Percentiles rank a stretch among this genome's conserved stretches.
These are phyloP conservation scores for Torulaspora microellipsoides DNA, from an alignment of 805 yeast genomes.

Conservation along the genomic window DNA sequence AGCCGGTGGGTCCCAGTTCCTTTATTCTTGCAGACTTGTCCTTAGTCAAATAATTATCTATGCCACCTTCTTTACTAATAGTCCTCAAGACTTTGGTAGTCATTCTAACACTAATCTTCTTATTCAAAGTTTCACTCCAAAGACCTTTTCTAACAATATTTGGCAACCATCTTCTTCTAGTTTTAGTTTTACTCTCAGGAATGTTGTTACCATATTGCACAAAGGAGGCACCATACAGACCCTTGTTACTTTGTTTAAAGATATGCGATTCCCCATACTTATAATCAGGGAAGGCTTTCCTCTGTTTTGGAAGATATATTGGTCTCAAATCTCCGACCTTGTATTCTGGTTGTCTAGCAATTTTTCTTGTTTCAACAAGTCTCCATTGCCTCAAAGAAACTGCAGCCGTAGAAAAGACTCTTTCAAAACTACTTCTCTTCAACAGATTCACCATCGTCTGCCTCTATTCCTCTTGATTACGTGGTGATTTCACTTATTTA, in stretches of 20 bases:
- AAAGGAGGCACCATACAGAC: slow-evolving; percentile 86
- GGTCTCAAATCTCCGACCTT: slow-evolving; percentile 54
- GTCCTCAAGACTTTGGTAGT: slow-evolving; percentile 82
- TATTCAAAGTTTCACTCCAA: slow-evolving; percentile 78
- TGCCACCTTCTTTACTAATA: slow-evolving; percentile 89
- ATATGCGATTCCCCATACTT: slow-evolving; percentile 73
- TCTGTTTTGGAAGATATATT: slow-evolving; percentile 41
- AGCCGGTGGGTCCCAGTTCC: slow-evolving; percentile 88
- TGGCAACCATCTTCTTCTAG: slow-evolving; percentile 75
- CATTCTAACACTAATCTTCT: slow-evolving; percentile 52
- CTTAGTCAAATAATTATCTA: slow-evolving; percentile 82
- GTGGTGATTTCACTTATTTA: no score
- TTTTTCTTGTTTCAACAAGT: slow-evolving; percentile 45
- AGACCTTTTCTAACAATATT: slow-evolving; percentile 70
- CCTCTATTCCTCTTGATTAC: not conserved
- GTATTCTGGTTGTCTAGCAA: slow-evolving; percentile 41
- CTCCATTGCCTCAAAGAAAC: slow-evolving; percentile 36
- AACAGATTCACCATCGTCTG: not conserved
- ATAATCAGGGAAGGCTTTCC: slow-evolving; percentile 53
- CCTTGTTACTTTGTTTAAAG: slow-evolving; percentile 81
- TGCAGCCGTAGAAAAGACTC: slow-evolving; percentile 21
- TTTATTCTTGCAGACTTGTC: slow-evolving; percentile 86
- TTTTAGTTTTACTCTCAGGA: slow-evolving; percentile 69
- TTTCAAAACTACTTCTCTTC: slow-evolving; percentile 6
- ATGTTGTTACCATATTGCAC: slow-evolving; percentile 71